Percentiles rank a stretch among this genome's conserved stretches.
Conservation (phyloP, 352 stramenopile species). For the Phytophthora sansomeana region DNA sequence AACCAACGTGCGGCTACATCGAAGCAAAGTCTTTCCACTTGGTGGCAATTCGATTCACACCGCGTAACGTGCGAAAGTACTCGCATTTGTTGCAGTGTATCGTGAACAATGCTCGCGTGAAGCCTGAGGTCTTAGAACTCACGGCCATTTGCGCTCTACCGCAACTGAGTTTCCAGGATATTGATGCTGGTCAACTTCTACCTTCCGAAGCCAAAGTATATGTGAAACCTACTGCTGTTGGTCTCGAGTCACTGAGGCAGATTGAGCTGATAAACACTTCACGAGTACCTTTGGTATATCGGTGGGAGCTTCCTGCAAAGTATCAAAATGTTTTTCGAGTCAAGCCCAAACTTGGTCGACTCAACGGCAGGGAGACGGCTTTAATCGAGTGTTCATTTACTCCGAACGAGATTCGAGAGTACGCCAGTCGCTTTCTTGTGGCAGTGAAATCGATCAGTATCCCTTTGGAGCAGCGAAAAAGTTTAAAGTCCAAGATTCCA, state of each 20-base stretch:
- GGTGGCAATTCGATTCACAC: slow-evolving; percentile 81
- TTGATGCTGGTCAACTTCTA: slow-evolving; percentile 19
- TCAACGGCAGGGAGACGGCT: slow-evolving; percentile 84
- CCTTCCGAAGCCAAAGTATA: slow-evolving; percentile 59
- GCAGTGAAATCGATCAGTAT: slow-evolving; percentile 78
- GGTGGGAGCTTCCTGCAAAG: slow-evolving; percentile 74
- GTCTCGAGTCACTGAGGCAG: slow-evolving; percentile 60
- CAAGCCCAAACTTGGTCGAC: slow-evolving; percentile 68
- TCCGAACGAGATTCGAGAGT: slow-evolving; percentile 76
- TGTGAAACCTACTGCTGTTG: slow-evolving; percentile 87
- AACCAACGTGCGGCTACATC: slow-evolving; percentile 75
- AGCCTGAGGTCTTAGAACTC: slow-evolving; percentile 66
- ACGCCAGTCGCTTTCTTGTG: slow-evolving; percentile 74
- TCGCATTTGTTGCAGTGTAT: slow-evolving; percentile 67
- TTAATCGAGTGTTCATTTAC: slow-evolving; percentile 81
- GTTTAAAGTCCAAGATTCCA: slow-evolving; percentile 38
- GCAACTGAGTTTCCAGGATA: slow-evolving; percentile 53
- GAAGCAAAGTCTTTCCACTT: slow-evolving; percentile 82
- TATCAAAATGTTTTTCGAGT: slow-evolving; percentile 72
- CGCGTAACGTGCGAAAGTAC: slow-evolving; percentile 58
- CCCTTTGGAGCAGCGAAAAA: slow-evolving; percentile 35
- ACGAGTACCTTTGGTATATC: slow-evolving; percentile 87
- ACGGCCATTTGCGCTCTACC: slow-evolving; percentile 65
- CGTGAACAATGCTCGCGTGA: slow-evolving; percentile 69
- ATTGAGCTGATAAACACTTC: slow-evolving; percentile 82